Evolutionary conservation across 352 stramenopile species (phyloP), one percentile per base, ranked within the genome.

Genomic region (Phytopythium helicoides): DNA sequence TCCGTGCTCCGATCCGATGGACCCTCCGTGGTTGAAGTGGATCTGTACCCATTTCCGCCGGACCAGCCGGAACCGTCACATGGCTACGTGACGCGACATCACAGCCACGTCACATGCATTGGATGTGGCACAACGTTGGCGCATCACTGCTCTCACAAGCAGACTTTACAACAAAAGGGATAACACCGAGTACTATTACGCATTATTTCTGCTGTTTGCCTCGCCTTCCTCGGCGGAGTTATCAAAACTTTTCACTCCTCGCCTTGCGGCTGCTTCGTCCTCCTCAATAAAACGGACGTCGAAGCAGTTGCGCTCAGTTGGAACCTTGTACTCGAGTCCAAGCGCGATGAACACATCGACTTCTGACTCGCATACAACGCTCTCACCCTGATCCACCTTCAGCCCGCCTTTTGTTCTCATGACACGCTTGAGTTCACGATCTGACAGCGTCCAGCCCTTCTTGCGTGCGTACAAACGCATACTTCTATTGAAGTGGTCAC

Each of bases 401-500:
- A 71, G 64, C 31, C 72, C 75, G 40, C 85, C 86, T 18, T 42
- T 42, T 31, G 68, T 56, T 14, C 76, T 69, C 49, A 84, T 59
- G 22, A 88, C 72, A 8, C 65, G 80, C 58, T 82, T 89, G 16
- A 94, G 65, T 16, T 56, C 69, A 9, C 69, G 77, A 39, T 94
- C 80, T 7, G 81, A 92, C 2, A 92, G 64, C 47, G 61, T 89
- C 68, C 73, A 91, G 15, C 81, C 86, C 37, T 91, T 91, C 35
- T 86, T 89, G 45, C 80, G 84, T 2, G 83, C 83, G 64, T 79
- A 94, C 0, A 88, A 65, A 14, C 86, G 64, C 77, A 96, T 92
- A 26, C 80, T 94, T 33, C 71, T 70, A 59, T 97, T 97, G 52
- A 97, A 97, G 39, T 96, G 86, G 54, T 96, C 87, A 54, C 83